A percentile compares a stretch with the other conserved stretches of the same genome.
phyloP scores from a whole-genome alignment of 2,329 filamentous ascomycete genomes.

The Paracamarosporium sp. region DNA sequence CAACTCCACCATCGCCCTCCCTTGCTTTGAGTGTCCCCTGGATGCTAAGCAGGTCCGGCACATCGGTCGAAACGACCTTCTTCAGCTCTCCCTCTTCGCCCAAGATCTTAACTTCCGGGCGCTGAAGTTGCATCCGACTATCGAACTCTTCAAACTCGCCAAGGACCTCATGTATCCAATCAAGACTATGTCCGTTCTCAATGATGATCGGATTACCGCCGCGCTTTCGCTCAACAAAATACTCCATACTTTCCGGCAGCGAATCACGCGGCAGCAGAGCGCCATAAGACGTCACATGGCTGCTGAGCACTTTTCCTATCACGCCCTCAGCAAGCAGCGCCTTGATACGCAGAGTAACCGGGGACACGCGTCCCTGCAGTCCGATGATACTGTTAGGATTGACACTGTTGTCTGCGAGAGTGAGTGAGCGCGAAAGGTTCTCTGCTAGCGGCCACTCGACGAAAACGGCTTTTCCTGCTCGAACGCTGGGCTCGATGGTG shows the following conservation, averaged over 20 bases:
- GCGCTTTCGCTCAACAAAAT: conserved; percentile 23
- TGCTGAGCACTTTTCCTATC: conserved; percentile 51
- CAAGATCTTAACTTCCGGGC: conserved; percentile 15
- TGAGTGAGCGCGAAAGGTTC: conserved; percentile 43
- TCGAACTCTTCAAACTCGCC: conserved; percentile 21
- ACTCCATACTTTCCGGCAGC: conserved; percentile 18
- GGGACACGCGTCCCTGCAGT: conserved; percentile 51
- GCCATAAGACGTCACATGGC: conserved; percentile 18
- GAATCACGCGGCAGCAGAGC: conserved; percentile 15
- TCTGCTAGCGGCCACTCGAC: conserved; percentile 59
- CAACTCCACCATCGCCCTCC: conserved; percentile 1
- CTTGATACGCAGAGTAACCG: conserved; percentile 47
- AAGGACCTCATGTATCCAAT: conserved; percentile 25
- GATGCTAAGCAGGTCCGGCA: conserved; percentile 54
- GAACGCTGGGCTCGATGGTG: conserved; percentile 55
- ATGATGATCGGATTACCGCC: conserved; percentile 27
- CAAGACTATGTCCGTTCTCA: conserved; percentile 26
- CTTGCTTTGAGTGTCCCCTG: conserved; percentile 38
- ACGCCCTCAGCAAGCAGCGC: conserved; percentile 46
- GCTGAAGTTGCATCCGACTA: conserved; percentile 25
- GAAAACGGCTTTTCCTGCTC: conserved; percentile 61
- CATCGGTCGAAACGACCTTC: conserved; percentile 38
- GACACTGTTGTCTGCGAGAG: conserved; percentile 41
- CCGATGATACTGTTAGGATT: conserved; percentile 45
- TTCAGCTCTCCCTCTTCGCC: conserved; percentile 5